phyloP scores from a whole-genome alignment of 1,284 basidiomycete species.

The Leccinum subfulvum region DNA sequence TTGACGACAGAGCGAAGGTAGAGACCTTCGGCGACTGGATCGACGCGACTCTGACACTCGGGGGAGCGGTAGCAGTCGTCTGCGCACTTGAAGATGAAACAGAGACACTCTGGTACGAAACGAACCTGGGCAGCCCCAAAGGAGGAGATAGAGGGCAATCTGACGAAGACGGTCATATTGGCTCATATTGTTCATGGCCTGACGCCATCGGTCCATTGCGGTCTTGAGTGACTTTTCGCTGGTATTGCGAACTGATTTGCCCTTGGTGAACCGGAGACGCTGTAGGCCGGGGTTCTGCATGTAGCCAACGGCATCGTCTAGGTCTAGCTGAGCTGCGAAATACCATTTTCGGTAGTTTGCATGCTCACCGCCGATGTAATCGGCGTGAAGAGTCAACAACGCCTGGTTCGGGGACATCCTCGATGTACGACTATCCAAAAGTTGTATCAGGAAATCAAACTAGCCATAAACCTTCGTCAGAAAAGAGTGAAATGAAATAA shows the following conservation, averaged over 20 bases:
- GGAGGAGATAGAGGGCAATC: constrained; percentile 92
- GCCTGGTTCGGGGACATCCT: constrained; percentile 98
- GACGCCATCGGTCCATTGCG: constrained; percentile 90
- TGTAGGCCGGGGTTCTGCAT: constrained; percentile 89
- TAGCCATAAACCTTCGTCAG: constrained; percentile 23
- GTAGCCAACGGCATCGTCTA: constrained; percentile 95
- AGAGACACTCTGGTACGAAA: constrained; percentile 96
- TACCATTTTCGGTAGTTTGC: constrained; percentile 99
- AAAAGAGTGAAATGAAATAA: constrained; percentile 3
- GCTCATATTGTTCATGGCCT: constrained; percentile 98
- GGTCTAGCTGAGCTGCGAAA: constrained; percentile 97
- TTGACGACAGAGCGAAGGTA: constrained; percentile 92
- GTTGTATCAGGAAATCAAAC: constrained; percentile 99
- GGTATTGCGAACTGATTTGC: constrained; percentile 37
- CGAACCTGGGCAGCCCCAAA: constrained; percentile 99
- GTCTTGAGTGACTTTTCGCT: constrained; percentile 85
- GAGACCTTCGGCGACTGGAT: constrained; percentile 93
- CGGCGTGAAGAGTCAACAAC: constrained; percentile 91
- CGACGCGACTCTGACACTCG: constrained; percentile 94
- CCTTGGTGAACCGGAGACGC: constrained; percentile 72
- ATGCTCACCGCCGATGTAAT: constrained; percentile 97
- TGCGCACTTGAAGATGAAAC: constrained; percentile 99
- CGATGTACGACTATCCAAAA: constrained; percentile 94
- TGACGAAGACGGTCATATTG: constrained; percentile 97
- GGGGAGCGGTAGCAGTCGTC: constrained; percentile 99